Evolutionary conservation across 768 basidiomycete species (phyloP), one percentile per base, ranked within the genome.

Genomic region (Chalciporus piperatus): DNA sequence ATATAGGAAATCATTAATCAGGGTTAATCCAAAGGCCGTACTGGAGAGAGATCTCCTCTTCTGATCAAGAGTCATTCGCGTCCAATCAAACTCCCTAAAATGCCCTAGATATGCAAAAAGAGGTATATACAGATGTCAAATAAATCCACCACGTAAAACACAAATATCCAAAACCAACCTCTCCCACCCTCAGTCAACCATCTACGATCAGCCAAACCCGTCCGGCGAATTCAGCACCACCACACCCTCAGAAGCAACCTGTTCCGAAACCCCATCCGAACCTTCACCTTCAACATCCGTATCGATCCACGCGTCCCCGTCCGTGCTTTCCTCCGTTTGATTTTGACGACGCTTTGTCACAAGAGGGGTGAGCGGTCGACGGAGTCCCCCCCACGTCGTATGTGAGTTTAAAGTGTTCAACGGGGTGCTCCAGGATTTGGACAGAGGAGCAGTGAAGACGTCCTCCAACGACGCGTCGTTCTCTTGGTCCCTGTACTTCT

Each of bases 251-350:
- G 54, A 60, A 1, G 38, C 45, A 35, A 49, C 56, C 28, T 17
- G 27, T 7, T 56, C 57, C 19, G 54, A 53, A 23, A 48, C 60
- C 9, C 48, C 54, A 2, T 70, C 70, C 2, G 62, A 33, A 11
- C 65, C 72, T 0, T 64, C 66, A 9, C 52, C 64, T 23, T 72
- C 74, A 37, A 62, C 65, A 54, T 74, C 74, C 38, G 72, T 75
- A 52, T 75, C 74, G 19, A 74, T 61, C 73, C 74, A 75, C 33
- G 14, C 56, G 37, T 68, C 68, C 14, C 14, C 64, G 8, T 69
- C 71, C 33, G 45, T 38, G 6, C 42, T 50, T 3, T 57, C 67
- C 27, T 51, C 64, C 9, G 25, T 4, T 27, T 30, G 41, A 7
- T 25, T 4, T 27, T 23, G 41, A 33, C 41, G 4, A 4, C 45